phyloP scores from a whole-genome alignment of 495 filamentous ascomycete genomes.

The Talaromyces adpressus region DNA sequence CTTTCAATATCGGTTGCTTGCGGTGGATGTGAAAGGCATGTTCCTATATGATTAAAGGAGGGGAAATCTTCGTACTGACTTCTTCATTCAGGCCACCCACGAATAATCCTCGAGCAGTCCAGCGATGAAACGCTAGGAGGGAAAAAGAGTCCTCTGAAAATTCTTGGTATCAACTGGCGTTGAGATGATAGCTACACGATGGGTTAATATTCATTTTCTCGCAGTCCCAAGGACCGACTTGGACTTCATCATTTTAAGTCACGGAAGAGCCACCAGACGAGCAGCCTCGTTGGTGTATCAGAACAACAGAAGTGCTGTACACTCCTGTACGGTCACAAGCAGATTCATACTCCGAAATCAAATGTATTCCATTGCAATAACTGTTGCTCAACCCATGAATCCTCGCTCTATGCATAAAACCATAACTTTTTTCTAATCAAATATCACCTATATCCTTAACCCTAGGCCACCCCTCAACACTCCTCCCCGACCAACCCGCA shows the following conservation, averaged over 20 bases:
- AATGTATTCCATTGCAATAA: background rate
- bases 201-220: background rate
- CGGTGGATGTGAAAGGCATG: constrained; percentile 64
- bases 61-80: background rate
- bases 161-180: constrained; percentile 48
- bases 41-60: background rate
- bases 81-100: constrained; percentile 30
- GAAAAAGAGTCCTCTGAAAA: constrained; percentile 30
- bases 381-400: background rate
- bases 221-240: background rate
- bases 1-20: constrained; percentile 75
- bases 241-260: too few relatives aligned
- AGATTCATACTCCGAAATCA: background rate
- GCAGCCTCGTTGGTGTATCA: background rate
- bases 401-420: background rate
- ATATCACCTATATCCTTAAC: constrained; percentile 12
- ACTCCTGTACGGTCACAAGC: background rate
- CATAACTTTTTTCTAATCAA: background rate
- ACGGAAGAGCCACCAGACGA: too few relatives aligned
- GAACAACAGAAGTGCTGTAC: background rate
- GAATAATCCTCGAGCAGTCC: constrained; percentile 42
- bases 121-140: constrained; percentile 22
- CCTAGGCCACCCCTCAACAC: constrained; percentile 10
- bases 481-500: constrained; percentile 11
- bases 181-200: constrained; percentile 14